Conservation (phyloP, 768 basidiomycete species). For the Leucocoprinus sp. region DNA sequence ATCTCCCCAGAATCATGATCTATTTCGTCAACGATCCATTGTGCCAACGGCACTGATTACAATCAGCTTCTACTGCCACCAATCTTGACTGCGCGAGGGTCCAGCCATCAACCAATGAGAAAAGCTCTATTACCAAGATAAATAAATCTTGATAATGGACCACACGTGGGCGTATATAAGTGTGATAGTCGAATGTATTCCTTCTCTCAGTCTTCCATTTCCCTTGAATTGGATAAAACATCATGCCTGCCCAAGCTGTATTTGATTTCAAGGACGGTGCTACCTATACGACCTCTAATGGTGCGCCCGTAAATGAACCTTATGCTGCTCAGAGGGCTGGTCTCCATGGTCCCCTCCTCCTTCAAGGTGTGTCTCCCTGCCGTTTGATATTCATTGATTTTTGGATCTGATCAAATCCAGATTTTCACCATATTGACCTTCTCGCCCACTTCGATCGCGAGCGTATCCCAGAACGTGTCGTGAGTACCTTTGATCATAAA, state of each 20-base stretch:
- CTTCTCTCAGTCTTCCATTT: constrained; percentile 13
- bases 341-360: constrained; percentile 68
- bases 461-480: constrained; percentile 93
- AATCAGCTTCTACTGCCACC: background rate
- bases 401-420: constrained; percentile 27
- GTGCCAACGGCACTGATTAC: background rate
- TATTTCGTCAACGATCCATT: too few species aligned
- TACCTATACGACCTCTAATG: constrained; percentile 80
- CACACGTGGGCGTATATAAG: constrained; percentile 7
- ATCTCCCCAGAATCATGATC: too few species aligned
- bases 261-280: constrained; percentile 45
- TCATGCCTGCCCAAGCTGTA: constrained; percentile 62
- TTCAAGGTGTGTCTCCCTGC: constrained; percentile 57
- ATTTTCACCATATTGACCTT: constrained; percentile 84
- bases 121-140: too few species aligned
- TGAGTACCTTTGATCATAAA: constrained; percentile 24
- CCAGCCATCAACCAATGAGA: background rate
- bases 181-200: constrained; percentile 5
- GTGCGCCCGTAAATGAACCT: constrained; percentile 67
- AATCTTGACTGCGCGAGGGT: background rate
- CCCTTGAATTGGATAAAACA: constrained; percentile 1
- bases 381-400: background rate
- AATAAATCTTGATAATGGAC: too few species aligned
- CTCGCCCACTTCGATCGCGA: constrained; percentile 92
- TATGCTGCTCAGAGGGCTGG: constrained; percentile 77